Conservation (phyloP, 768 basidiomycete species). For the Mycena albidolilacea region DNA sequence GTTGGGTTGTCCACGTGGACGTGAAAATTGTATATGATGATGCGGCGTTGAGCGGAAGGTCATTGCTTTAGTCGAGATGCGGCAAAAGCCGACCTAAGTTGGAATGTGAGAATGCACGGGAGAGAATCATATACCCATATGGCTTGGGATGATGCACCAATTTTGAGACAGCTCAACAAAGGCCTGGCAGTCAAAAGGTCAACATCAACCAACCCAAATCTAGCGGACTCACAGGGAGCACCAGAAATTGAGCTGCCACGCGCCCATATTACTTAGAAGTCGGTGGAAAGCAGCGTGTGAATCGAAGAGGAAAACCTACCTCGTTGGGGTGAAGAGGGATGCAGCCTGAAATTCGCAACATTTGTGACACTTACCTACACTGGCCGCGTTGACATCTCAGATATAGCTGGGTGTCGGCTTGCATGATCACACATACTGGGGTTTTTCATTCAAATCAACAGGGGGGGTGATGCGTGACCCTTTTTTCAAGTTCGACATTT, state of each 20-base stretch:
- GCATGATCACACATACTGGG: background rate
- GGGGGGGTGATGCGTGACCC: too few relatives aligned
- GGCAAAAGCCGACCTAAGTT: background rate
- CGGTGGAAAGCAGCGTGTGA: background rate
- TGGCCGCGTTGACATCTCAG: background rate
- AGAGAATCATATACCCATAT: background rate
- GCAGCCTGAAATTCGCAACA: background rate
- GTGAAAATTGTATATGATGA: background rate
- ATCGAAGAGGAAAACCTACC: background rate
- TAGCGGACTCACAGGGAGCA: background rate
- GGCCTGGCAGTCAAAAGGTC: background rate
- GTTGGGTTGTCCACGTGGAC: background rate
- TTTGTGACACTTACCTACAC: background rate
- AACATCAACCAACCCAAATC: background rate
- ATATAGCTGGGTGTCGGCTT: background rate
- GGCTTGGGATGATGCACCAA: background rate
- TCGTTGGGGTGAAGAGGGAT: background rate
- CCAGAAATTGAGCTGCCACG: background rate
- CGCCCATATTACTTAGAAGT: background rate
- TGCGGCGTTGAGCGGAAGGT: background rate
- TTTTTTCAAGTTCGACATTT: too few relatives aligned
- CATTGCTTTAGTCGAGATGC: background rate
- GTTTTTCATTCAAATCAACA: too few relatives aligned
- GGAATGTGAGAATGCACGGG: background rate
- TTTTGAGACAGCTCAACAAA: background rate